Evolutionary conservation across 768 basidiomycete genomes (phyloP).

Genomic region (Boletellus ananiceps): DNA sequence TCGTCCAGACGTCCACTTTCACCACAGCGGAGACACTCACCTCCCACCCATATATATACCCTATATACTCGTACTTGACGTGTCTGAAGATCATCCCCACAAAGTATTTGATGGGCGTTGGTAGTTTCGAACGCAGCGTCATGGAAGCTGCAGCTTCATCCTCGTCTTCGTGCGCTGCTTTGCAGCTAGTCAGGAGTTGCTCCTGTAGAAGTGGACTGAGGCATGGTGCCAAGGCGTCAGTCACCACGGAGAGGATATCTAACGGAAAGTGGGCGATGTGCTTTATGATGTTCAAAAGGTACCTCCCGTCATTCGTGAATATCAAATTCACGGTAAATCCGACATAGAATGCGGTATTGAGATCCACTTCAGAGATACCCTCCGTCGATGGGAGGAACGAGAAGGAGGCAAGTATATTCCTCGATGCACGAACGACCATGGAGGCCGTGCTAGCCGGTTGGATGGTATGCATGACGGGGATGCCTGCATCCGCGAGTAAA

Average conservation of each 20-base stretch:
- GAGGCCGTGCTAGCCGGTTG: slow-evolving; percentile 29
- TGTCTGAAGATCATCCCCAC: slow-evolving; percentile 49
- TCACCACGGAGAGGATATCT: slow-evolving; percentile 40
- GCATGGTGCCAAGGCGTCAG: slow-evolving; percentile 34
- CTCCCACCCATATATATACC: slow-evolving; percentile 49
- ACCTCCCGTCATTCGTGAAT: slow-evolving; percentile 31
- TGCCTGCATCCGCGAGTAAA: slow-evolving; percentile 26
- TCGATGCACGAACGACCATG: slow-evolving; percentile 39
- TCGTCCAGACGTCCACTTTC: background rate
- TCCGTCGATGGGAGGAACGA: slow-evolving; percentile 19
- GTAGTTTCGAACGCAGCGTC: slow-evolving; percentile 23
- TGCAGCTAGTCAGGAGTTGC: slow-evolving; percentile 31
- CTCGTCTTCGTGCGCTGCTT: slow-evolving; percentile 30
- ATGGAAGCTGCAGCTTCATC: slow-evolving; percentile 24
- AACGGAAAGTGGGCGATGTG: slow-evolving; percentile 36
- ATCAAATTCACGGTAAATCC: slow-evolving; percentile 38
- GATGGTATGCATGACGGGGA: slow-evolving; percentile 21
- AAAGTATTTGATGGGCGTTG: slow-evolving; percentile 35
- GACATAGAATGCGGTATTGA: slow-evolving; percentile 33
- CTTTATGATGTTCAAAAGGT: slow-evolving; percentile 31
- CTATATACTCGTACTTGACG: slow-evolving; percentile 36
- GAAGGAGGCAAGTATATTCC: slow-evolving; percentile 37
- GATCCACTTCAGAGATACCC: slow-evolving; percentile 28
- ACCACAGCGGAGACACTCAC: slow-evolving; percentile 22
- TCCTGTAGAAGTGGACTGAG: slow-evolving; percentile 22